Base-by-base conservation (phyloP, 1,284 basidiomycete genomes). In the Apiotrichum gracile region DNA sequence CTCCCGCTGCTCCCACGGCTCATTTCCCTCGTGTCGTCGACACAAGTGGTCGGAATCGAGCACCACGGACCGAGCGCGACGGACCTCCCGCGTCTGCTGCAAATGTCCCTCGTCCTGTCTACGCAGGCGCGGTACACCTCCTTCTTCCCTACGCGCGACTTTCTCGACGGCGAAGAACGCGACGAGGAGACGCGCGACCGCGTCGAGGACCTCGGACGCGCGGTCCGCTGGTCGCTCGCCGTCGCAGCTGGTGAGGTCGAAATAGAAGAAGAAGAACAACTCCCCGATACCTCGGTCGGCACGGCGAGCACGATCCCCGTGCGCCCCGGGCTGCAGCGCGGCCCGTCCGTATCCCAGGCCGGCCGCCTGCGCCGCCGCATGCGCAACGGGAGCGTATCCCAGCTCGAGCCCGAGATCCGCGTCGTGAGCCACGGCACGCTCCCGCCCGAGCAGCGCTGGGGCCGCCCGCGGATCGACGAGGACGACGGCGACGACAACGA, bases 71-170 rank as follows among this genome's bases (percentile, higher is more conserved):
- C 48, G 8, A 48, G 55, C 1, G 43, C 61, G 8, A 45, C 63
- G 21, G 70, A 75, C 31, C 64, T 75, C 12, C 62, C 62, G 6
- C 61, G 68, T 5, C 58, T 75, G 7, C 63, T 73, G 31, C 74
- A 76, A 47, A 74, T 76, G 73, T 61, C 63, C 5, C 63, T 77
- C 25, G 69, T 77, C 12, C 60, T 75, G n/a, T 65, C 68, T 4
- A 75, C 74, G 4, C 74, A 75, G 60, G 69, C 72, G 12, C 57
- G 61, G 31, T 69, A 67, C 44, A 69, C 69, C 5, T 55, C 65
- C 17, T 74, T 73, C 58, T 65, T 69, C 51, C 60, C 68, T 3
- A 42, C 55, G 1, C 38, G 54, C 3, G 49, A 49, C 6, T 52
- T 43, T 5, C 41, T 27, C 14, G 55, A 63, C 19, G 54, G 55